Evolutionary conservation across 306 rosid genomes (phyloP).

Genomic region (Cucurbita ficifolia): DNA sequence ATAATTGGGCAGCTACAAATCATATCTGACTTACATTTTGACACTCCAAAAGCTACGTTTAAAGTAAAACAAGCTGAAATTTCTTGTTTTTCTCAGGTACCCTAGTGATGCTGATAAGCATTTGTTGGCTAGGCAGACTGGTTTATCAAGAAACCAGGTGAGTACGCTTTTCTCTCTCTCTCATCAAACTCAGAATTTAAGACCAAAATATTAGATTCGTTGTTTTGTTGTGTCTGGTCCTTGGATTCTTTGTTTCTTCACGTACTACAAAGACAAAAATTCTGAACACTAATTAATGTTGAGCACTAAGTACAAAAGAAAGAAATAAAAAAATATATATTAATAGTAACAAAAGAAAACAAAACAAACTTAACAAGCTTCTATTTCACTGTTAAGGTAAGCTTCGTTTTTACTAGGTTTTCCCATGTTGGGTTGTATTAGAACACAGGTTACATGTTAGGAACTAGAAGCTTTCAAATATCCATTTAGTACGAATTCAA

Average conservation of each 20-base stretch:
- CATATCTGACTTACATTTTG: slow-evolving; percentile 1
- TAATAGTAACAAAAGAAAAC: neutral
- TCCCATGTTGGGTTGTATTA: neutral
- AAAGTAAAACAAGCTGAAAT: neutral
- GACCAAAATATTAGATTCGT: neutral
- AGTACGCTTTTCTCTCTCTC: neutral
- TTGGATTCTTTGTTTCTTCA: neutral
- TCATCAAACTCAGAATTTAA: no score
- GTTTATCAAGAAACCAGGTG: slow-evolving; percentile 15
- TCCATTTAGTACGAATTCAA: neutral
- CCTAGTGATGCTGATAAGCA: slow-evolving; percentile 17
- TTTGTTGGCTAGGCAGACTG: slow-evolving; percentile 13
- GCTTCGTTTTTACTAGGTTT: neutral
- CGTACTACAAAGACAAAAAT: neutral
- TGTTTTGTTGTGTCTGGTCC: neutral
- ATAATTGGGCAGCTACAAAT: neutral
- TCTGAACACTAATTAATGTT: neutral
- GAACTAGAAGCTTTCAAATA: neutral
- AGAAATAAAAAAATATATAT: neutral
- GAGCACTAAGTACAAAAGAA: neutral
- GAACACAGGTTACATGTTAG: no score
- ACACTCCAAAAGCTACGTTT: neutral
- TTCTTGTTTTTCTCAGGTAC: slow-evolving; percentile 4
- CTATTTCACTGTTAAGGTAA: neutral
- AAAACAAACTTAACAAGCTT: neutral